These are phyloP conservation scores for Tolypocladium endophyticum DNA, from an alignment of 2,329 filamentous ascomycete species.

Conservation along the genomic window DNA sequence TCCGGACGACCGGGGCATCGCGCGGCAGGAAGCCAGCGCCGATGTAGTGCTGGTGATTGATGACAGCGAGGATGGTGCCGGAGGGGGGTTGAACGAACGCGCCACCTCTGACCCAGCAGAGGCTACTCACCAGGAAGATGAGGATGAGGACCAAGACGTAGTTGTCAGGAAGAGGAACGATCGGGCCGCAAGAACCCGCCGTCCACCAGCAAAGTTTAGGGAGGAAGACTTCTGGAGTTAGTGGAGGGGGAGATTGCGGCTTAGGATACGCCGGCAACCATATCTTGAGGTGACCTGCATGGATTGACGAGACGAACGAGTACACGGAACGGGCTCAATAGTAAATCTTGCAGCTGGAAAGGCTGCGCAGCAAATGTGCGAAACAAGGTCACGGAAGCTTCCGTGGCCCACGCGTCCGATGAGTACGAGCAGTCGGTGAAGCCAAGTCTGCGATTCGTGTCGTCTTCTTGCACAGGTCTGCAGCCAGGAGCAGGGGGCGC, in stretches of 20 bases:
- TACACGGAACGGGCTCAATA: not conserved
- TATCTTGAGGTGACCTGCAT: not conserved
- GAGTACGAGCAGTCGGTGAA: not conserved
- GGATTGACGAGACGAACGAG: not conserved
- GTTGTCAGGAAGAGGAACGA: constrained; percentile 15
- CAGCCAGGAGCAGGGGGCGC: not conserved
- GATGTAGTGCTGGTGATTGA: constrained; percentile 13
- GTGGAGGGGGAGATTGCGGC: not conserved
- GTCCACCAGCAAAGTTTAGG: constrained; percentile 24
- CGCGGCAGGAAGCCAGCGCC: not conserved
- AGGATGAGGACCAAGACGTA: constrained; percentile 20
- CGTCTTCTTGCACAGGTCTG: not conserved
- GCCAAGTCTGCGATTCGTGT: not conserved
- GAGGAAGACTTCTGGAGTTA: constrained; percentile 18
- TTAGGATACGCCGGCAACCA: not conserved
- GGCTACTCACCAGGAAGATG: constrained; percentile 6
- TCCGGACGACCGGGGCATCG: not conserved
- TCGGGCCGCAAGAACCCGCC: constrained; percentile 18
- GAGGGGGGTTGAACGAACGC: not conserved
- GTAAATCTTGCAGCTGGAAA: not conserved
- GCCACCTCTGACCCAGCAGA: not conserved
- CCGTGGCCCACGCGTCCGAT: not conserved
- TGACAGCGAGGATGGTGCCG: constrained; percentile 15
- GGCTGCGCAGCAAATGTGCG: not conserved
- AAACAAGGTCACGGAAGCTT: not conserved